These are phyloP conservation scores for Tetracladium setigerum DNA, from an alignment of 495 filamentous ascomycete genomes.

Conservation along the genomic window DNA sequence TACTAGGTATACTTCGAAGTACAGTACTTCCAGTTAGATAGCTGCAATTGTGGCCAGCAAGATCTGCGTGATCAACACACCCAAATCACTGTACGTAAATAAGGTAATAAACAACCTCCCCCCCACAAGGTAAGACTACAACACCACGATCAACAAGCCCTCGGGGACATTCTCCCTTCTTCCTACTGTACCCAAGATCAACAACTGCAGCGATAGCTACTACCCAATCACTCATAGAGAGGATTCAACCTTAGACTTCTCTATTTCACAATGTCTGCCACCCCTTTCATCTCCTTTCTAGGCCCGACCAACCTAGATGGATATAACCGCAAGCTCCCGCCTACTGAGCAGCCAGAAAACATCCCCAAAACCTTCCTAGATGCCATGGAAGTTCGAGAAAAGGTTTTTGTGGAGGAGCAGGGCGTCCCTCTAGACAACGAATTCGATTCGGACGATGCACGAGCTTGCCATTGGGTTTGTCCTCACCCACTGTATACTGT, in stretches of 20 bases:
- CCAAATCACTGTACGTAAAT: no score
- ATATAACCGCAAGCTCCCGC: slow-evolving; percentile 34
- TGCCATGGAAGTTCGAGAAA: slow-evolving; percentile 68
- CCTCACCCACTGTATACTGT: neutral
- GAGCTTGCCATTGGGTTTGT: slow-evolving; percentile 67
- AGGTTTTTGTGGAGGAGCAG: slow-evolving; percentile 77
- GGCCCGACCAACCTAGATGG: slow-evolving; percentile 34
- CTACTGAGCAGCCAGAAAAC: slow-evolving; percentile 34
- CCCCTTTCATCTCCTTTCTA: slow-evolving; percentile 41
- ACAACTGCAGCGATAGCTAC: no score
- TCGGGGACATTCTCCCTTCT: no score
- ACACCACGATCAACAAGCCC: no score
- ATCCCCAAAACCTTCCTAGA: slow-evolving; percentile 60
- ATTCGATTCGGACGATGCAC: slow-evolving; percentile 68
- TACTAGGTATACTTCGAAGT: no score
- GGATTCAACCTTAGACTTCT: neutral
- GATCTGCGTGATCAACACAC: no score
- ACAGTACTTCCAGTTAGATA: no score
- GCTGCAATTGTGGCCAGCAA: no score
- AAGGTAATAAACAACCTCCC: no score
- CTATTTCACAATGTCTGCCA: slow-evolving; percentile 19
- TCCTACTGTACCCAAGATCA: no score
- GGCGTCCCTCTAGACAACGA: slow-evolving; percentile 58
- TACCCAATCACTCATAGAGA: no score
- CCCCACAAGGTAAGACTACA: no score